A percentile compares a stretch with the other conserved stretches of the same genome.
phyloP scores from a whole-genome alignment of 495 filamentous ascomycete genomes.

The Tuber indicum region DNA sequence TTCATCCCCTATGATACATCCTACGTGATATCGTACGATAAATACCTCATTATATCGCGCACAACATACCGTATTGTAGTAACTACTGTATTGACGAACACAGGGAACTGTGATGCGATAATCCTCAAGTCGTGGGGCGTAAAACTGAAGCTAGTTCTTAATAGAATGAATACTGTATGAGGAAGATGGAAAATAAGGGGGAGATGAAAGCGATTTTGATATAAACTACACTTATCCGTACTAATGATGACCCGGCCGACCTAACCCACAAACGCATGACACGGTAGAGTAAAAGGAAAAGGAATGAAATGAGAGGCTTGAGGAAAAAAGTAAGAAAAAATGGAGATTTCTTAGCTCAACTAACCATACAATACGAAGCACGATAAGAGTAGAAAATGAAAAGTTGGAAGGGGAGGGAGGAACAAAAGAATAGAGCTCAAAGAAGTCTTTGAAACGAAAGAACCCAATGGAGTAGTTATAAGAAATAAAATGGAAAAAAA shows the following conservation, averaged over 20 bases:
- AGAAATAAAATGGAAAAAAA: background rate
- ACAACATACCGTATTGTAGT: background rate
- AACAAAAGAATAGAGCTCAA: background rate
- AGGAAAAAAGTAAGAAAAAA: background rate
- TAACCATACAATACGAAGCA: background rate
- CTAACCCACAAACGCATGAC: background rate
- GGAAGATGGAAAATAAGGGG: too few species aligned
- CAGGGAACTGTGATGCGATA: background rate
- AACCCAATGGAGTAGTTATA: background rate
- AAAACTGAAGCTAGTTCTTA: background rate
- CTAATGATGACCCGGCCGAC: background rate
- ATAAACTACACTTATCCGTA: background rate
- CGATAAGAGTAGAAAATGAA: background rate
- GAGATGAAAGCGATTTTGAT: background rate
- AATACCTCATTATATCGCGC: background rate
- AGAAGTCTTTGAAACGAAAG: background rate
- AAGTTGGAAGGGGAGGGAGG: background rate
- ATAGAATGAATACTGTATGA: background rate
- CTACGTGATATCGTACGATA: background rate
- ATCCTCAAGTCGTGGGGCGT: background rate
- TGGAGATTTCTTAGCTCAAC: background rate
- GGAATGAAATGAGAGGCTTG: background rate
- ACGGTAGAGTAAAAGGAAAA: background rate
- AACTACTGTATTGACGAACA: background rate
- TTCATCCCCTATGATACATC: background rate